Evolutionary conservation across 164 flowering plant genomes (phyloP).

Genomic region (Protea cynaroides): DNA sequence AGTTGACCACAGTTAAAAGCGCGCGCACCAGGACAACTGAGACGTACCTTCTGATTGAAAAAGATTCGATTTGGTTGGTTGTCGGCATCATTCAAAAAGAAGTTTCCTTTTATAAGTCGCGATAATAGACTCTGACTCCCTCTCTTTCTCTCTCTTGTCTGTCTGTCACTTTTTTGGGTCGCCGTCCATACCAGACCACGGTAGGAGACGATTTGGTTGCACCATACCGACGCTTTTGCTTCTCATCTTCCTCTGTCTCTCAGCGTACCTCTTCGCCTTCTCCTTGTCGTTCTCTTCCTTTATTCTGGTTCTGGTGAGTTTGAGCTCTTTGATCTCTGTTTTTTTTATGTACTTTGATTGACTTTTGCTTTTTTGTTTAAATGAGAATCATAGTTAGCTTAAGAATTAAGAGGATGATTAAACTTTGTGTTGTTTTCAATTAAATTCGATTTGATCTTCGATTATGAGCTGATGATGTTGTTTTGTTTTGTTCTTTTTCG

Average conservation of each 20-base stretch:
- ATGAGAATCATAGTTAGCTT: not conserved
- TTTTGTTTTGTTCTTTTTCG: not conserved
- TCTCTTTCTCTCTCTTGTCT: not conserved
- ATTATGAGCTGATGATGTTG: not conserved
- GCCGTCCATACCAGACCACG: not conserved
- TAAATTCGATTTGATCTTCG: not conserved
- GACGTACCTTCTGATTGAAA: not conserved
- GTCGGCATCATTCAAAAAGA: not conserved
- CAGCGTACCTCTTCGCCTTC: not conserved
- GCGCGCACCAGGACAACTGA: not conserved
- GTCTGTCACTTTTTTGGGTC: not conserved
- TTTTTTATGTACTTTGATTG: not conserved
- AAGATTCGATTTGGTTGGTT: not conserved
- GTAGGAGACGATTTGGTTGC: too few species aligned
- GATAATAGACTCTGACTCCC: not conserved
- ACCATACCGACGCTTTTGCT: not conserved
- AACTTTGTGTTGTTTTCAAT: not conserved
- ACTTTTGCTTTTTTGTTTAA: constrained; percentile 5
- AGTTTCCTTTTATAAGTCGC: not conserved
- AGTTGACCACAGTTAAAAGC: not conserved
- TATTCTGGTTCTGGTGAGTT: constrained; percentile 19
- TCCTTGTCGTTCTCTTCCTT: constrained; percentile 6
- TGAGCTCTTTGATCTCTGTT: constrained; percentile 1
- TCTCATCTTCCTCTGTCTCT: too few species aligned
- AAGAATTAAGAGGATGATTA: not conserved